phyloP scores from a whole-genome alignment of 176 grass and related monocot species.

The Rhynchospora tenuis region DNA sequence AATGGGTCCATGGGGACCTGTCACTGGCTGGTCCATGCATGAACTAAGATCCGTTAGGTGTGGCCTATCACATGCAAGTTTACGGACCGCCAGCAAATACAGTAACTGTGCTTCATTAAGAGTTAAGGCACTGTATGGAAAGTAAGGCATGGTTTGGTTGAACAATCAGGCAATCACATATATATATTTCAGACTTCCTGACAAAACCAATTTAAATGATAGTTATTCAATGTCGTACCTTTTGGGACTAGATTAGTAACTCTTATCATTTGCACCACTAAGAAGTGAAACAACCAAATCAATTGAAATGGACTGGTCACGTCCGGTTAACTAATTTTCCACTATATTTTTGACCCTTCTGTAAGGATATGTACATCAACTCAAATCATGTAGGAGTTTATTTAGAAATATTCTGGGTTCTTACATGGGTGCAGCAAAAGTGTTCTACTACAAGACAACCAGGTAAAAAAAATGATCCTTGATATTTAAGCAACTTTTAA shows the following conservation, averaged over 20 bases:
- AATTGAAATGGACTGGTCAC: neutral
- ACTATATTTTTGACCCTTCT: too few species aligned
- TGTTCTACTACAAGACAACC: neutral
- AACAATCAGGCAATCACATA: neutral
- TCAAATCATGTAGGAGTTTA: too few species aligned
- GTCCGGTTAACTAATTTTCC: neutral
- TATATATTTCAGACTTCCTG: neutral
- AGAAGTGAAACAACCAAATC: neutral
- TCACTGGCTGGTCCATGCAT: neutral
- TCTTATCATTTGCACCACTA: neutral
- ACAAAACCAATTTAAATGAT: neutral
- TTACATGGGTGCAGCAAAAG: neutral
- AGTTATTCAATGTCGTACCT: neutral
- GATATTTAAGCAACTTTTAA: slow-evolving; percentile 2
- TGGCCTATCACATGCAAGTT: neutral
- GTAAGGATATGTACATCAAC: too few species aligned
- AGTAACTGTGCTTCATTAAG: neutral
- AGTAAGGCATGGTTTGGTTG: neutral
- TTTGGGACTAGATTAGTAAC: neutral
- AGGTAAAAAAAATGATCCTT: neutral
- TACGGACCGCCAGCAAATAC: neutral
- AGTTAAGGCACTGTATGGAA: neutral
- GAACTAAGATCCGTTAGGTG: neutral
- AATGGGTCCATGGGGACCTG: neutral
- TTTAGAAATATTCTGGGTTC: neutral